phyloP scores from a whole-genome alignment of 495 filamentous ascomycete species.

The Lasiosphaeriaceae sp. region DNA sequence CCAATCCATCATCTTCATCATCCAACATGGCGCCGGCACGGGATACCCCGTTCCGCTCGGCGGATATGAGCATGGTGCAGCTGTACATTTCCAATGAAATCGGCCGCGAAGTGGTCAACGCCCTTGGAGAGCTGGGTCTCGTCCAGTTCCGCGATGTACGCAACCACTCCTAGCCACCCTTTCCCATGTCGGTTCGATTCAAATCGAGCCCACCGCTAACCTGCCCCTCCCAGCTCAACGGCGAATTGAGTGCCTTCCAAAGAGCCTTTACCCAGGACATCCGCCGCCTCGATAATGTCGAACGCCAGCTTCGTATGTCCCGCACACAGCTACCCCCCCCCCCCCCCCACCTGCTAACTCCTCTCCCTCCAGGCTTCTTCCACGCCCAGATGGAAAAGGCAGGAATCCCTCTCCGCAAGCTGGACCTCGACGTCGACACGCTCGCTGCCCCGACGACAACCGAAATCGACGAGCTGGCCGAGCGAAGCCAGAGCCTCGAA shows the following conservation, averaged over 20 bases:
- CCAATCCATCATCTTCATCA: constrained; percentile 11
- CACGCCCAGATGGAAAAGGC: constrained; percentile 91
- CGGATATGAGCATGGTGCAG: constrained; percentile 99
- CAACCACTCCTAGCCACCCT: no score
- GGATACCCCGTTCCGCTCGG: constrained; percentile 98
- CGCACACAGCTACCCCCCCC: neutral
- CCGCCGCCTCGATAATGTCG: constrained; percentile 92
- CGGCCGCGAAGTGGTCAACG: constrained; percentile 93
- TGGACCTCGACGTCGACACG: constrained; percentile 79
- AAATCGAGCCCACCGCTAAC: neutral
- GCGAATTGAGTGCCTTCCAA: constrained; percentile 89
- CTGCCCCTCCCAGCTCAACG: constrained; percentile 61
- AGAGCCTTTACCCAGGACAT: constrained; percentile 97
- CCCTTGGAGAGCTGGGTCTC: constrained; percentile 89
- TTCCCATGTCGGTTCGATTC: no score
- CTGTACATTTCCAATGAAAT: constrained; percentile 99
- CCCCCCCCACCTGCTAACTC: neutral
- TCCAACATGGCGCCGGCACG: constrained; percentile 52
- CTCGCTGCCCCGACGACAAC: constrained; percentile 81
- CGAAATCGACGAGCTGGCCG: constrained; percentile 92
- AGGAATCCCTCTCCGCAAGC: constrained; percentile 72
- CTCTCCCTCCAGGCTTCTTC: constrained; percentile 66
- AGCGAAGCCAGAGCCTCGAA: constrained; percentile 87
- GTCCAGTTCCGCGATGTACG: constrained; percentile 96
- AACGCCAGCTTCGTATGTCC: constrained; percentile 85